Percentiles rank a stretch among this genome's conserved stretches.
These are phyloP conservation scores for Cytospora paraplurivora DNA, from an alignment of 2,329 filamentous ascomycete genomes.

Conservation along the genomic window DNA sequence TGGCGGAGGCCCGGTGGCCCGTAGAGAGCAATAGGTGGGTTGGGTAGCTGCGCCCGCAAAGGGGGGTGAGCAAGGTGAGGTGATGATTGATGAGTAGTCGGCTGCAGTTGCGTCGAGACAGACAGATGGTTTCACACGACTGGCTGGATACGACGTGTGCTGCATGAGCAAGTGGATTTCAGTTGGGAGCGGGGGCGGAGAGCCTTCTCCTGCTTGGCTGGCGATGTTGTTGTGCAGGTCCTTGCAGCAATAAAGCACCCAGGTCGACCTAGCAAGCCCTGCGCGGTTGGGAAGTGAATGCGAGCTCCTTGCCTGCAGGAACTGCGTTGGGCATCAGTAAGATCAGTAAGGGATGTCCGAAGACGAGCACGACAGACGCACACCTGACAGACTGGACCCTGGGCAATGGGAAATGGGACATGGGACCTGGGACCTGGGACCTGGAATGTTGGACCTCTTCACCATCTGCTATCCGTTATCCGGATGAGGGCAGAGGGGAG, in stretches of 20 bases:
- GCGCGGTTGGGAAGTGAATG: constrained; percentile 8
- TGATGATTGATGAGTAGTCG: constrained; percentile 14
- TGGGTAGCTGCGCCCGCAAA: neutral
- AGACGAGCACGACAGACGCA: neutral
- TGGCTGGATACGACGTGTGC: constrained; percentile 24
- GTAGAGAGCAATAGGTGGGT: constrained; percentile 6
- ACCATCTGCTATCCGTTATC: too few species aligned
- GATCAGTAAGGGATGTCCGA: neutral
- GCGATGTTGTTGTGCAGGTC: constrained; percentile 19
- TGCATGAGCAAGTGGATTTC: constrained; percentile 14
- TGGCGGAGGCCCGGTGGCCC: neutral
- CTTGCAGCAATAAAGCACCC: constrained; percentile 12
- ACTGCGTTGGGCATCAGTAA: constrained; percentile 19
- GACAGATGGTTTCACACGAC: constrained; percentile 29
- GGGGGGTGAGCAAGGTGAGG: neutral
- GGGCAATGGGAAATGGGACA: neutral
- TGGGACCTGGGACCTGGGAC: too few species aligned
- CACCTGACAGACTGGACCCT: neutral
- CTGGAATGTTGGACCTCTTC: too few species aligned
- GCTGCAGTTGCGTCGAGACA: constrained; percentile 22
- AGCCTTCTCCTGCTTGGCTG: constrained; percentile 14
- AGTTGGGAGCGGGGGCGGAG: constrained; percentile 15
- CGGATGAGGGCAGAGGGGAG: too few species aligned
- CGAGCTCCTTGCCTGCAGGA: constrained; percentile 10
- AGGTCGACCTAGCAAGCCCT: constrained; percentile 24